Evolutionary conservation across 768 basidiomycete species (phyloP).

Genomic region (Lactarius tabidus): DNA sequence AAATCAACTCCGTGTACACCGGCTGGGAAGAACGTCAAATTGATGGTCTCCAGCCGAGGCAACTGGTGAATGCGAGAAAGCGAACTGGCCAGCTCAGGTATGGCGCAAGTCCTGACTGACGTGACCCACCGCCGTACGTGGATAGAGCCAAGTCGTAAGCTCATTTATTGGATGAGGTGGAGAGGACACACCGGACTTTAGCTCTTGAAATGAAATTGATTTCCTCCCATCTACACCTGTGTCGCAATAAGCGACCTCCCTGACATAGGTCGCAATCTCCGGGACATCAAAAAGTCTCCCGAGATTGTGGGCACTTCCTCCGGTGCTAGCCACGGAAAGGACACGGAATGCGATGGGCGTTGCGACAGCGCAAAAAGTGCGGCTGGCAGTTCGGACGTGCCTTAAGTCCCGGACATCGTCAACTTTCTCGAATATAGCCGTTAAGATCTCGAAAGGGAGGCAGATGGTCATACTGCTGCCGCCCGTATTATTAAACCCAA

Average conservation of each 20-base stretch:
- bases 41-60: neutral
- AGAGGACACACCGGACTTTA: neutral
- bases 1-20: neutral
- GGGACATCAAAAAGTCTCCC: neutral
- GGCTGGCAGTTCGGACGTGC: neutral
- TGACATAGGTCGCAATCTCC: neutral
- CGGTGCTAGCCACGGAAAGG: neutral
- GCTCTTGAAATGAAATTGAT: neutral
- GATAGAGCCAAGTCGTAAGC: neutral
- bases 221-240: neutral
- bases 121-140: neutral
- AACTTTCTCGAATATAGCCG: neutral
- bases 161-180: neutral
- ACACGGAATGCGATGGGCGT: slow-evolving; percentile 4
- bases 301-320: neutral
- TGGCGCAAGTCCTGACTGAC: neutral
- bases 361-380: neutral
- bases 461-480: too few species aligned
- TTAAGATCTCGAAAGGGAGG: neutral
- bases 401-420: neutral
- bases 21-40: neutral
- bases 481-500: too few species aligned
- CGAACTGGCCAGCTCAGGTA: neutral
- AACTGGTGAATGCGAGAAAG: neutral
- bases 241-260: neutral